Evolutionary conservation across 2,329 filamentous ascomycete species (phyloP), one percentile per base, ranked within the genome.

Genomic region (Pseudocercospora macadamiae): DNA sequence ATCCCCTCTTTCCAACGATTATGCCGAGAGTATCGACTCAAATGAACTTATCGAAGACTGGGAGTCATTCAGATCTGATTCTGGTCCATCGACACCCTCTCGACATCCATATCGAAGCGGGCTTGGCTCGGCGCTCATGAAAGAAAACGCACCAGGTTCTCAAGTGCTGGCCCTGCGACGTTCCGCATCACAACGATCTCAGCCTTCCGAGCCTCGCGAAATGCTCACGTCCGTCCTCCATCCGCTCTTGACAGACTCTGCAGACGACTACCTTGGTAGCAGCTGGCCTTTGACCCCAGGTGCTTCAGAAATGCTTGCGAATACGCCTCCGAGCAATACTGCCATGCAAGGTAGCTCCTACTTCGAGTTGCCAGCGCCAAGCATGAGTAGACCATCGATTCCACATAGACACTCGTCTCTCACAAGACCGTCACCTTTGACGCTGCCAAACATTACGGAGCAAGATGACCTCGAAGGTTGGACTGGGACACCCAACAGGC

Each of bases 21-120:
- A 42, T n/a, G 39, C 53, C 4, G 44, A 48, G 14, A 62, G 56
- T 37, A 51, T 59, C 39, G 32, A 39, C 6, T 59, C 60, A 47
- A 37, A 37, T 2, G 47, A 60, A 16, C 39, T 63, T 16, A 28
- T 51, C 14, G n/a, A 18, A 26, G 30, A 54, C 19, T 19, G 32
- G n/a, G 54, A 54, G 26, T 47, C 44, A n/a, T 30, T 12, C 18
- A 32, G 49, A 23, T 60, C 52, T 10, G 42, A 6, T 12, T 53
- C 51, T n/a, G 39, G 34, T 12, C 52, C 57, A 26, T 36, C 56
- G 18, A 39, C 53, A n/a, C 53, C 55, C 14, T 47, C 51, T 16
- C 28, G 49, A n/a, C 44, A 55, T 36, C 53, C 42, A 28, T 59
- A 62, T 36, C 56, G 60, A 28, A 56, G 60, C 44, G 54, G 48